Percentiles rank a stretch among this genome's conserved stretches.
Conservation (phyloP, 345 rosid species). For the Pugionium cornutum region DNA sequence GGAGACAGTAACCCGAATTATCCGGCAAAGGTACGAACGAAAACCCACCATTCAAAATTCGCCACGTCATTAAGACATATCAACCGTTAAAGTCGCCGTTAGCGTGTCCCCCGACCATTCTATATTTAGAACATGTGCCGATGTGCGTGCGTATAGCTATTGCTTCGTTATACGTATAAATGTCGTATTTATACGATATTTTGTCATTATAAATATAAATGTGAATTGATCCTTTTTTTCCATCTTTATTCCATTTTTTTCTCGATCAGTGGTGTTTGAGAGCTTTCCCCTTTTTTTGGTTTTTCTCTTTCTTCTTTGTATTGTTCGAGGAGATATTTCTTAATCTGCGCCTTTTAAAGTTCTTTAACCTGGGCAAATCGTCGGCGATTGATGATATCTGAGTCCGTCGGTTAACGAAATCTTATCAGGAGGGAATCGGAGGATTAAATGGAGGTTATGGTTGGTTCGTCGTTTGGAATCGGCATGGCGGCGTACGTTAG, state of each 20-base stretch:
- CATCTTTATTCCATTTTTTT: not conserved
- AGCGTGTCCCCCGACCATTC: constrained; percentile 20
- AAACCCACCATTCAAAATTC: not conserved
- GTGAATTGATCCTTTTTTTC: too few relatives aligned
- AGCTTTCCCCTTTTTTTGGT: too few relatives aligned
- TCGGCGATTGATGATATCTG: constrained; percentile 14
- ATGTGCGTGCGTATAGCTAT: not conserved
- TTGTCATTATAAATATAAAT: not conserved
- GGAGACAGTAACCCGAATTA: too few relatives aligned
- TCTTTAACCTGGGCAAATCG: constrained; percentile 18
- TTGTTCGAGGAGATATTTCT: not conserved
- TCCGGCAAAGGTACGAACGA: too few relatives aligned
- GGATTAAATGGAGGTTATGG: constrained; percentile 55
- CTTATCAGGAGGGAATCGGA: not conserved
- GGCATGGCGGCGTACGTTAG: constrained; percentile 46
- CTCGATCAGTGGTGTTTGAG: too few relatives aligned
- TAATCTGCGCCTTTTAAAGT: constrained; percentile 22
- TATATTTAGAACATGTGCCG: too few relatives aligned
- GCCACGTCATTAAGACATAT: constrained; percentile 37
- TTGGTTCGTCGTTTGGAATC: constrained; percentile 51
- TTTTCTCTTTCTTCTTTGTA: not conserved
- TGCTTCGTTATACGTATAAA: not conserved
- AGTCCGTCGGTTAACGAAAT: not conserved
- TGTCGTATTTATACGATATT: constrained; percentile 2
- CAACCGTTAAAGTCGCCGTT: constrained; percentile 34